Conservation (phyloP, 2,329 filamentous ascomycete genomes). For the Fusarium incarnatum region DNA sequence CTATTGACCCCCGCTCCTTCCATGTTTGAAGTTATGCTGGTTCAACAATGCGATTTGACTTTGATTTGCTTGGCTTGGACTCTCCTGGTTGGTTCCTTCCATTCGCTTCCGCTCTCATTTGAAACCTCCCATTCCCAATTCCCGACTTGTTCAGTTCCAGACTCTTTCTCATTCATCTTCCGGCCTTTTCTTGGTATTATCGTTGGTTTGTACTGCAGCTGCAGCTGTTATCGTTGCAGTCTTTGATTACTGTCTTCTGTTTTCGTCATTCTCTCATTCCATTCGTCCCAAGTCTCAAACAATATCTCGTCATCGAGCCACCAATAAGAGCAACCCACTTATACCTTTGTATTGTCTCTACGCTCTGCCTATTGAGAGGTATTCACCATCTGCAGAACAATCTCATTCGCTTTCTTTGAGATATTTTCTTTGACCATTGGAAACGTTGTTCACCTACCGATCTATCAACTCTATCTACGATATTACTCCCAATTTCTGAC, state of each 20-base stretch:
- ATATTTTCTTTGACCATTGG: conserved; percentile 7
- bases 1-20: conserved; percentile 29
- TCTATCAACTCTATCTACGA: conserved; percentile 9
- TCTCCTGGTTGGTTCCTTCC: conserved; percentile 16
- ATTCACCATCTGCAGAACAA: background rate
- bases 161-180: conserved; percentile 30
- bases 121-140: conserved; percentile 33
- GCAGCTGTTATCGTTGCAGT: conserved; percentile 28
- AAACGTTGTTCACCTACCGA: background rate
- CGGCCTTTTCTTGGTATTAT: conserved; percentile 29
- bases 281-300: conserved; percentile 27
- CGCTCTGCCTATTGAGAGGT: conserved; percentile 8
- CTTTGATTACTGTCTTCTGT: conserved; percentile 18
- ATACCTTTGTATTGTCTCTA: conserved; percentile 12
- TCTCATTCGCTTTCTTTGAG: background rate
- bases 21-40: conserved; percentile 33
- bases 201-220: conserved; percentile 2
- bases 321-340: conserved; percentile 22
- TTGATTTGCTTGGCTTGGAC: background rate
- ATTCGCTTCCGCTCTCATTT: conserved; percentile 34
- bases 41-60: conserved; percentile 24
- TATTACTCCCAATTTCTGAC: background rate
- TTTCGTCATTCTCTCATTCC: conserved; percentile 43
- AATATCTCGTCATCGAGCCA: conserved; percentile 27
- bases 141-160: conserved; percentile 30